Evolutionary conservation across 306 rosid genomes (phyloP).

Genomic region (Cucumis melo): DNA sequence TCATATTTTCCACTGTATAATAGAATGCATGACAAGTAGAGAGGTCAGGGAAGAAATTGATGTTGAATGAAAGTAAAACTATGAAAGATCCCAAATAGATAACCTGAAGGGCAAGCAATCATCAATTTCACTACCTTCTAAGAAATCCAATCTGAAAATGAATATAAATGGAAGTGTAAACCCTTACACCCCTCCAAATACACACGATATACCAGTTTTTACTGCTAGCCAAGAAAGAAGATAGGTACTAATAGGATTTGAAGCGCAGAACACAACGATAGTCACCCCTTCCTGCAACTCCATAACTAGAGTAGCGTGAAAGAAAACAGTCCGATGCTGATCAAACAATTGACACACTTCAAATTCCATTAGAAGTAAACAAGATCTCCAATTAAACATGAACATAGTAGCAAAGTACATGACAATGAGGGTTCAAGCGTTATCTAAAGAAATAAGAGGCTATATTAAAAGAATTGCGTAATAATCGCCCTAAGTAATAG

Average conservation of each 20-base stretch:
- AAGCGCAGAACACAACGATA: not conserved
- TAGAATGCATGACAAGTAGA: not conserved
- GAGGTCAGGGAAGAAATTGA: not conserved
- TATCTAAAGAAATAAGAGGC: not conserved
- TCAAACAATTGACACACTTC: not conserved
- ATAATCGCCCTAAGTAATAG: not conserved
- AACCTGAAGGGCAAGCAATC: not conserved
- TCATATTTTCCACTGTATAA: not conserved
- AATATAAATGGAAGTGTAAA: not conserved
- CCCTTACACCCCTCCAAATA: not conserved
- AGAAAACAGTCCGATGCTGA: not conserved
- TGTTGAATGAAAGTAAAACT: not conserved
- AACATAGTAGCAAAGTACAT: not conserved
- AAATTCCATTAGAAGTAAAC: not conserved
- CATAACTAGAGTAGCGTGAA: not conserved
- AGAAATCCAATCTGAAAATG: not conserved
- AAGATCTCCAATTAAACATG: not conserved
- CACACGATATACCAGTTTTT: not conserved
- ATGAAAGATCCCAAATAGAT: not conserved
- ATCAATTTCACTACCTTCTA: not conserved
- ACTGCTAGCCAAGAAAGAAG: not conserved
- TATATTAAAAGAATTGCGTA: not conserved
- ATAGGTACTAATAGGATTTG: not conserved
- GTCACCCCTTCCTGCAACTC: not conserved
- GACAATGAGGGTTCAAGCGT: not conserved